Evolutionary conservation across 371 early-diverging fungal genomes (phyloP).

Genomic region (Capillidium rhysosporum): DNA sequence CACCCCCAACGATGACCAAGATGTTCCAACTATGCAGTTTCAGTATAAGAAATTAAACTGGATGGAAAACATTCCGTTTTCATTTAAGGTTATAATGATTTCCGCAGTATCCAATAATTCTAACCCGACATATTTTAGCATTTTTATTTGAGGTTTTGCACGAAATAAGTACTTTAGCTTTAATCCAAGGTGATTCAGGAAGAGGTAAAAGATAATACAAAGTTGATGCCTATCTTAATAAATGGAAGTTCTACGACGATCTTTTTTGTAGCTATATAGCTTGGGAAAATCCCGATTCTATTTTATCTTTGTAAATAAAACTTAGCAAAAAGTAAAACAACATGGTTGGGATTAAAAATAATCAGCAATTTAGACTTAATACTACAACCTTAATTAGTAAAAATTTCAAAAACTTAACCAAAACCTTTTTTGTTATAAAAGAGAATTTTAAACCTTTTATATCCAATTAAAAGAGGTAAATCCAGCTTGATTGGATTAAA

Average conservation of each 20-base stretch:
- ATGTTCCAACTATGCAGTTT: slow-evolving; percentile 39
- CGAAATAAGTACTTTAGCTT: slow-evolving; percentile 16
- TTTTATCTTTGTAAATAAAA: too few species aligned
- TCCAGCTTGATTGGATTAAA: too few species aligned
- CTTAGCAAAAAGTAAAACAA: too few species aligned
- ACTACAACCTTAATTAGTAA: too few species aligned
- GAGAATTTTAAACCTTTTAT: too few species aligned
- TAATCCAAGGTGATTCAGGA: slow-evolving; percentile 28
- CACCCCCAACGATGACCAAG: slow-evolving; percentile 30
- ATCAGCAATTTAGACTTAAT: too few species aligned
- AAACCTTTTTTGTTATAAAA: too few species aligned
- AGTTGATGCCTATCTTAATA: slow-evolving; percentile 16
- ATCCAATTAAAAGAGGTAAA: too few species aligned
- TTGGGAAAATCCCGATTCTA: too few species aligned
- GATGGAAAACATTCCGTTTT: slow-evolving; percentile 29
- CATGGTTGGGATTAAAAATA: too few species aligned
- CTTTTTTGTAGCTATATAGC: too few species aligned
- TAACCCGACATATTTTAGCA: slow-evolving; percentile 17
- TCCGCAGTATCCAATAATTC: slow-evolving; percentile 25
- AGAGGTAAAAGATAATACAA: slow-evolving; percentile 25
- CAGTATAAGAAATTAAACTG: slow-evolving; percentile 11
- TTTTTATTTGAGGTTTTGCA: slow-evolving; percentile 24
- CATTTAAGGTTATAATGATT: slow-evolving; percentile 44
- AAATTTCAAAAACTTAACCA: too few species aligned
- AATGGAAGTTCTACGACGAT: slow-evolving; percentile 26